Base-by-base conservation (phyloP, 805 yeast genomes). In the Sugiyamaella valdiviana region DNA sequence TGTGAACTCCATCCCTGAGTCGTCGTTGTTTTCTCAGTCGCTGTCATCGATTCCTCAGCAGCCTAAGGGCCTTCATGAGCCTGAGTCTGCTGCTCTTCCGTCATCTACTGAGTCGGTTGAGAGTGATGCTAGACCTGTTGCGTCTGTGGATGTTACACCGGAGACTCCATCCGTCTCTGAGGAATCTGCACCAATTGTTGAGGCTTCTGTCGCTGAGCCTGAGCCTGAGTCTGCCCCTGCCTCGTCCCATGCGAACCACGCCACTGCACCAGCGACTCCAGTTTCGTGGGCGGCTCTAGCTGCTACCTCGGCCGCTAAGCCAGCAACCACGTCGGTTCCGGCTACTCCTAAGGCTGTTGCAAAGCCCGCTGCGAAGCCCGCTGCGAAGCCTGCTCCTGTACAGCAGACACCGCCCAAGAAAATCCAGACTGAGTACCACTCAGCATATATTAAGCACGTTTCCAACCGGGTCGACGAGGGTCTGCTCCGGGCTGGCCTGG, bases 401-500 rank as follows among this genome's bases (percentile, higher is more conserved):
- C 42, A 37, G 41, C 39, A 32, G 29, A 35, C 47, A 41, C 16
- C 38, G 21, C 46, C 43, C 37, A 37, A 32, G 29, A 42, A 36
- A 23, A 44, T 48, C 24, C 23, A 44, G 15, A 47, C 37, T n/a
- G 61, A 58, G 32, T 62, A 39, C 51, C 62, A 61, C 53, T 67
- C 71, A 7, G 71, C 66, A 16, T 66, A 63, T 55, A 56, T 66
- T 54, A 65, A 64, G 51, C 61, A 65, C 35, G 67, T 66, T 19
- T 50, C 59, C 38, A 52, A 40, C 23, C 48, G 54, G 22, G 62
- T 64, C 12, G 57, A 61, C 51, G 61, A 56, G 16, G 50, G 36
- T 15, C 54, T 52, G 26, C 58, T 66, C n/a, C 48, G 51, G 36
- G 50, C 57, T 17, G 68, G 63, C 16, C 61, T 66, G 10, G 55